Evolutionary conservation across 148 eudicot genomes (phyloP).

Genomic region (Vaccinium corymbosum): DNA sequence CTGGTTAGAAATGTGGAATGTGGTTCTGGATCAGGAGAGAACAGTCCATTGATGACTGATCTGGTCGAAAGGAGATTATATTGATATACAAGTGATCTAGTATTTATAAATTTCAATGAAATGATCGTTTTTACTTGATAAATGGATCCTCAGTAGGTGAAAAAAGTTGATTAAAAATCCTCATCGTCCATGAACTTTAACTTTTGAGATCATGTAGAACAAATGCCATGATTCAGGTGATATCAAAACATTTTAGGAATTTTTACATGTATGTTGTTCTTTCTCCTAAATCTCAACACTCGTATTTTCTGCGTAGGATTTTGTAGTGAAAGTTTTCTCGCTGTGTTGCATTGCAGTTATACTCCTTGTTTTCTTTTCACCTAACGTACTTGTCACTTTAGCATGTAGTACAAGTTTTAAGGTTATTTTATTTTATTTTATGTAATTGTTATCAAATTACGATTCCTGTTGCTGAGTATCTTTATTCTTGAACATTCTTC

Average conservation of each 20-base stretch:
- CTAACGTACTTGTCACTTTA: not conserved
- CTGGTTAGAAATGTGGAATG: not conserved
- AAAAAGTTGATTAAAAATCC: slow-evolving; percentile 3
- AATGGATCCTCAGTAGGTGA: not conserved
- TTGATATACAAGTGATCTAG: not conserved
- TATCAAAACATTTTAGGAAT: slow-evolving; percentile 3
- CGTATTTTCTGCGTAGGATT: too few species aligned
- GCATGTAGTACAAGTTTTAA: not conserved
- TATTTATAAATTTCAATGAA: not conserved
- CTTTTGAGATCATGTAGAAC: not conserved
- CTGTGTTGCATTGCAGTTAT: too few species aligned
- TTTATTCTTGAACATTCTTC: not conserved
- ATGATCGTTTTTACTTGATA: not conserved
- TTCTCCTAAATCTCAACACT: not conserved
- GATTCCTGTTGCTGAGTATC: not conserved
- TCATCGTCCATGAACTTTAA: not conserved
- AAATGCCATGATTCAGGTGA: not conserved
- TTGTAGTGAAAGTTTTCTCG: too few species aligned
- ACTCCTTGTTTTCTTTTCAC: too few species aligned
- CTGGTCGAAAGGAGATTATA: not conserved
- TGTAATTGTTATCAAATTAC: not conserved
- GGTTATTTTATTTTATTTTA: not conserved
- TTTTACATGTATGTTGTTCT: not conserved
- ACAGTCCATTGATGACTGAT: not conserved
- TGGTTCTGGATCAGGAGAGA: not conserved